These are phyloP conservation scores for Amphibolis antarctica DNA, from an alignment of 106 monocot species.

Conservation along the genomic window DNA sequence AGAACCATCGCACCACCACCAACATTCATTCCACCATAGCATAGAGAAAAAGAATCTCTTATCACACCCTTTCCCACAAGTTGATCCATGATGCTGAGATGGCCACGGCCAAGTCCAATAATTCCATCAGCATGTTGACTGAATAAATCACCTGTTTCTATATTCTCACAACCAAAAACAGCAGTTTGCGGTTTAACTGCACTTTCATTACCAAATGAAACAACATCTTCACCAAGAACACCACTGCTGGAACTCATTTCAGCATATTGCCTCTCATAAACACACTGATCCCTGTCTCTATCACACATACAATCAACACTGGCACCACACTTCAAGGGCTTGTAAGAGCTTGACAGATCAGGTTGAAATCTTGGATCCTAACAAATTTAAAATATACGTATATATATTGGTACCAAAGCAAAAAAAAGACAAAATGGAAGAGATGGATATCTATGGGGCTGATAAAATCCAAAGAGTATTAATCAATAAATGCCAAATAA, in stretches of 20 bases:
- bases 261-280: slow-evolving; percentile 92
- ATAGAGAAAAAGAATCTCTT: slow-evolving; percentile 83
- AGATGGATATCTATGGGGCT: background rate
- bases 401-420: background rate
- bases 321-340: slow-evolving; percentile 54
- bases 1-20: slow-evolving; percentile 98
- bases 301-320: slow-evolving; percentile 65
- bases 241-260: slow-evolving; percentile 99
- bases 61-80: slow-evolving; percentile 89
- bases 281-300: slow-evolving; percentile 54
- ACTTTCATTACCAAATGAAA: slow-evolving; percentile 87
- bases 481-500: background rate
- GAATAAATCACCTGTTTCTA: slow-evolving; percentile 91
- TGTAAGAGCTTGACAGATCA: slow-evolving; percentile 59
- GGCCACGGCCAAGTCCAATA: slow-evolving; percentile 91
- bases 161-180: slow-evolving; percentile 94
- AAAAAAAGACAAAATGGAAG: background rate
- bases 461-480: background rate
- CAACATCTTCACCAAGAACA: slow-evolving; percentile 68
- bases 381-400: background rate
- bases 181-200: slow-evolving; percentile 64
- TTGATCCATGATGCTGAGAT: slow-evolving; percentile 91
- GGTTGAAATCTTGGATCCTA: slow-evolving; percentile 85
- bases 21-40: slow-evolving; percentile 98
- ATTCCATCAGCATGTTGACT: slow-evolving; percentile 99